A percentile compares a stretch with the other conserved stretches of the same genome.
phyloP scores from a whole-genome alignment of 805 yeast genomes.

The Cyberlindnera galapagoensis region DNA sequence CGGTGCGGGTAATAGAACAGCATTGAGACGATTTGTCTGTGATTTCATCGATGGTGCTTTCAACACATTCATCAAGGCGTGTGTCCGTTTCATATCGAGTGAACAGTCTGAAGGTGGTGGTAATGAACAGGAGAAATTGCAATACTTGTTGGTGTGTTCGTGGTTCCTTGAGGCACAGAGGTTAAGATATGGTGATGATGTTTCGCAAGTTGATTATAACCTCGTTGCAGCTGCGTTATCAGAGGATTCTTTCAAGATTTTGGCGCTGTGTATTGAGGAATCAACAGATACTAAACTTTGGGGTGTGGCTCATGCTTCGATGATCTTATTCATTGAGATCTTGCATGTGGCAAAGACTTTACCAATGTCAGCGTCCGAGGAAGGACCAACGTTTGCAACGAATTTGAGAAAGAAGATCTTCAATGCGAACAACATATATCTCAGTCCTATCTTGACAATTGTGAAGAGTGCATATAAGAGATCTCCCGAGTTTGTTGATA shows the following conservation, averaged over 20 bases:
- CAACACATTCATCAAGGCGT: slow-evolving; percentile 52
- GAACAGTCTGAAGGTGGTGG: background rate
- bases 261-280: slow-evolving; percentile 21
- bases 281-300: slow-evolving; percentile 23
- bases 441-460: slow-evolving; percentile 48
- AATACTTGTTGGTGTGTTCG: slow-evolving; percentile 52
- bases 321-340: slow-evolving; percentile 61
- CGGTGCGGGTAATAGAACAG: slow-evolving; percentile 8
- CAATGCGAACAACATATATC: slow-evolving; percentile 51
- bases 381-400: slow-evolving; percentile 45
- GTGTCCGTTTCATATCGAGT: slow-evolving; percentile 27
- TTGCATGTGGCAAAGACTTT: slow-evolving; percentile 39
- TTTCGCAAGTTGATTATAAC: slow-evolving; percentile 30
- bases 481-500: slow-evolving; percentile 54
- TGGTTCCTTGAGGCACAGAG: slow-evolving; percentile 77
- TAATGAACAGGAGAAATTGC: slow-evolving; percentile 15
- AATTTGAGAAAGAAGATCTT: slow-evolving; percentile 66
- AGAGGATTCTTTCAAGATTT: slow-evolving; percentile 52
- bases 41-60: slow-evolving; percentile 71
- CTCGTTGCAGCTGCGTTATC: slow-evolving; percentile 51
- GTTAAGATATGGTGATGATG: slow-evolving; percentile 23
- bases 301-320: slow-evolving; percentile 62
- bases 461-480: slow-evolving; percentile 61
- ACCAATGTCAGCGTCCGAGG: slow-evolving; percentile 34
- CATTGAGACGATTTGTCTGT: slow-evolving; percentile 35